These are phyloP conservation scores for Lactifluus pinguis DNA, from an alignment of 768 basidiomycete genomes.

Conservation along the genomic window DNA sequence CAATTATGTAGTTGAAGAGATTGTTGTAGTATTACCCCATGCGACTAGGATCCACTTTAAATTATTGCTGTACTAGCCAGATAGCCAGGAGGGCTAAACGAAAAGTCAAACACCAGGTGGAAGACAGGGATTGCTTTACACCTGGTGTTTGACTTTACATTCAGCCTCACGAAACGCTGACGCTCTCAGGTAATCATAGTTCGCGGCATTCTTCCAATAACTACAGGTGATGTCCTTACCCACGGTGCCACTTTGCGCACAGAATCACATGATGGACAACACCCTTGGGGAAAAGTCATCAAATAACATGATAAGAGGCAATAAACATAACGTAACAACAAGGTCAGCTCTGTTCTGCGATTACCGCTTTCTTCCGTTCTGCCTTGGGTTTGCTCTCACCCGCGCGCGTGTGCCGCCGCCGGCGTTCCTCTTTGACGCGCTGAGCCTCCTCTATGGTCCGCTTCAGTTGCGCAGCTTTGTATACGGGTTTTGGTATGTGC, in stretches of 20 bases:
- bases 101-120: neutral
- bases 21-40: neutral
- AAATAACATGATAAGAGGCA: neutral
- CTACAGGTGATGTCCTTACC: neutral
- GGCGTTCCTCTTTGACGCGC: conserved; percentile 87
- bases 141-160: neutral
- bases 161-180: neutral
- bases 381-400: conserved; percentile 85
- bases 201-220: neutral
- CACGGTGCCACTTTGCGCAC: neutral
- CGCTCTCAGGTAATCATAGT: neutral
- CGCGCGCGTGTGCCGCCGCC: conserved; percentile 80
- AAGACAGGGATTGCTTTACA: neutral
- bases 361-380: conserved; percentile 81
- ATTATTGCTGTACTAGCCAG: neutral
- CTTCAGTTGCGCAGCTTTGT: conserved; percentile 82
- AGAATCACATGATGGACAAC: neutral
- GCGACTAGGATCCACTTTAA: neutral
- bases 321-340: neutral
- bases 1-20: neutral
- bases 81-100: neutral
- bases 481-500: conserved; percentile 84
- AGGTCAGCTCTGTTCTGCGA: conserved; percentile 61
- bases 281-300: too few species aligned
- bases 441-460: conserved; percentile 85